phyloP scores from a whole-genome alignment of 441 rosid genomes.

The Omphalea diandra region DNA sequence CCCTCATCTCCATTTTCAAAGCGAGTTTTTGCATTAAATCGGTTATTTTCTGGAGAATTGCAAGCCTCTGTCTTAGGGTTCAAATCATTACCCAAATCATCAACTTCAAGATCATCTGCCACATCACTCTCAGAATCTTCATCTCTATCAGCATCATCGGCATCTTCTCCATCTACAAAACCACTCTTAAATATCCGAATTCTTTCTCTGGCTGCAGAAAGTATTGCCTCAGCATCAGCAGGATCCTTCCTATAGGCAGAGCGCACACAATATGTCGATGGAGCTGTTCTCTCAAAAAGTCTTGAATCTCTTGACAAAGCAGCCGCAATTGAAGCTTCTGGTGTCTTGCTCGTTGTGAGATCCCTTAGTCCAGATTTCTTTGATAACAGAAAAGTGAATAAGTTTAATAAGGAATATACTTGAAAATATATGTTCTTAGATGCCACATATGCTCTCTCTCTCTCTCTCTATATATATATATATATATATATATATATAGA shows the following conservation, averaged over 20 bases:
- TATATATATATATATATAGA: background rate
- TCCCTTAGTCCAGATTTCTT: slow-evolving; percentile 88
- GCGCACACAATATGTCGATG: slow-evolving; percentile 89
- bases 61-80: slow-evolving; percentile 39
- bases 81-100: slow-evolving; percentile 50
- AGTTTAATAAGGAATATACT: too few species aligned
- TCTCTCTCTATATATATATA: too few species aligned
- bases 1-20: slow-evolving; percentile 41
- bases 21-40: slow-evolving; percentile 25
- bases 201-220: slow-evolving; percentile 75
- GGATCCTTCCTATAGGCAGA: slow-evolving; percentile 72
- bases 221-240: slow-evolving; percentile 60
- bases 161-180: slow-evolving; percentile 64
- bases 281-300: slow-evolving; percentile 91
- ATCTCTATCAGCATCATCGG: slow-evolving; percentile 82
- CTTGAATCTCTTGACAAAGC: slow-evolving; percentile 86
- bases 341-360: slow-evolving; percentile 86
- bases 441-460: too few species aligned
- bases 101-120: slow-evolving; percentile 67
- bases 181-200: slow-evolving; percentile 62
- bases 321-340: slow-evolving; percentile 93
- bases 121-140: slow-evolving; percentile 77
- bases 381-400: slow-evolving; percentile 17
- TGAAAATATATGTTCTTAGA: too few species aligned
- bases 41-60: slow-evolving; percentile 33